These are phyloP conservation scores for Xerocomus amazonicus DNA, from an alignment of 1,284 basidiomycete species.

Conservation along the genomic window DNA sequence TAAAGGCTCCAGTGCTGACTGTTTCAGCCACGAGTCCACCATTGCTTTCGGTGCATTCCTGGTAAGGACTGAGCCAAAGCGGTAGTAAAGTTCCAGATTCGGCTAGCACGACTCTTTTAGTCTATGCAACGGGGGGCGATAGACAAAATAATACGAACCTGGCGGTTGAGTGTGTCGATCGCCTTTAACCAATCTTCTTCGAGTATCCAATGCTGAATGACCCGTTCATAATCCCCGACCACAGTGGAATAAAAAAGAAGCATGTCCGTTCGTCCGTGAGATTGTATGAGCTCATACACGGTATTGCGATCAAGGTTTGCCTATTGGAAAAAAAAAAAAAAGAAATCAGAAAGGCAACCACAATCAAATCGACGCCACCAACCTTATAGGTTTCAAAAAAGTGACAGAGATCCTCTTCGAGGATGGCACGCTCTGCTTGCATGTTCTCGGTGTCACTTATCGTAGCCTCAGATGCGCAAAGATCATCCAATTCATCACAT, in stretches of 20 bases:
- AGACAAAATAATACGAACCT: conserved; percentile 52
- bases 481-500: conserved; percentile 93
- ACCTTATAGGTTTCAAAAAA: conserved; percentile 94
- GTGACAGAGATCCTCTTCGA: conserved; percentile 90
- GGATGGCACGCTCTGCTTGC: conserved; percentile 73
- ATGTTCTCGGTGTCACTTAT: conserved; percentile 87
- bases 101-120: conserved; percentile 42
- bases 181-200: conserved; percentile 93
- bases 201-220: conserved; percentile 90
- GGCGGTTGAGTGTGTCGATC: conserved; percentile 82
- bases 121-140: background rate
- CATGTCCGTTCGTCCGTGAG: conserved; percentile 90
- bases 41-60: conserved; percentile 84
- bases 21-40: conserved; percentile 89
- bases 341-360: background rate
- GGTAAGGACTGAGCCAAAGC: conserved; percentile 86
- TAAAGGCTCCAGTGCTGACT: conserved; percentile 74
- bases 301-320: conserved; percentile 81
- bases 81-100: conserved; percentile 88
- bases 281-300: conserved; percentile 89
- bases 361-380: background rate
- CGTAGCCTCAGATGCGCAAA: conserved; percentile 78
- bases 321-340: conserved; percentile 36
- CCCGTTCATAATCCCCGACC: conserved; percentile 79
- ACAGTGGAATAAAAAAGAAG: conserved; percentile 87